These are phyloP conservation scores for Aegilops sharonensis DNA, from an alignment of 176 grass and related monocot genomes.

Conservation along the genomic window DNA sequence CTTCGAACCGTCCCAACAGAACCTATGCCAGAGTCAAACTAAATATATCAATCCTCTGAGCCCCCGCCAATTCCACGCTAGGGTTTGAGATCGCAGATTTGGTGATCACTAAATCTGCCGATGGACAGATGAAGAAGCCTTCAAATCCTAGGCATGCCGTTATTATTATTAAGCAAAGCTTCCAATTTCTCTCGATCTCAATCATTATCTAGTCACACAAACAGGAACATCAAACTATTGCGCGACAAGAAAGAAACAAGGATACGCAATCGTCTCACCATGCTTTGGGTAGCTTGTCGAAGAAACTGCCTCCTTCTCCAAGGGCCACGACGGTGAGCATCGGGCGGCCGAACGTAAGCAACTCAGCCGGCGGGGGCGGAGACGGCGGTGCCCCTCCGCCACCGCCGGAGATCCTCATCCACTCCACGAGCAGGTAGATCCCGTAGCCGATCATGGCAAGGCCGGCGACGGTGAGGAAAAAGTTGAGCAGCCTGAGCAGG, in stretches of 20 bases:
- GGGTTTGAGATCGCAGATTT: not conserved
- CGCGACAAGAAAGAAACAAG: not conserved
- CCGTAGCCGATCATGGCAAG: conserved; percentile 89
- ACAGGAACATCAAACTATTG: not conserved
- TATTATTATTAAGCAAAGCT: not conserved
- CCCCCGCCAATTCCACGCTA: not conserved
- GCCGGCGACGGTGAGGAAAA: conserved; percentile 72
- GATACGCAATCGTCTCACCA: conserved; percentile 45
- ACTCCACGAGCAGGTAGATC: conserved; percentile 81
- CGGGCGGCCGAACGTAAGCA: conserved; percentile 58
- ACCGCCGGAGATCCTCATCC: conserved; percentile 41
- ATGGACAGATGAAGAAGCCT: not conserved
- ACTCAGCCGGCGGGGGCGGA: conserved; percentile 29
- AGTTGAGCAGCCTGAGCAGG: conserved; percentile 89
- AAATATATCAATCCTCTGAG: not conserved
- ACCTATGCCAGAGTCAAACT: not conserved
- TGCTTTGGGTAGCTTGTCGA: conserved; percentile 86
- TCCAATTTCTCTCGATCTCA: not conserved
- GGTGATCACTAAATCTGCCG: not conserved
- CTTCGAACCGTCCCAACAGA: not conserved
- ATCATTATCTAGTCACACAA: not conserved
- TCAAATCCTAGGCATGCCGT: not conserved
- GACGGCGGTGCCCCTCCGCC: conserved; percentile 12
- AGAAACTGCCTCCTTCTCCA: conserved; percentile 46
- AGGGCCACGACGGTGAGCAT: conserved; percentile 63